Percentiles rank a stretch among this genome's conserved stretches.
Conservation (phyloP, 2,329 filamentous ascomycete genomes). For the Scedosporium aurantiacum region DNA sequence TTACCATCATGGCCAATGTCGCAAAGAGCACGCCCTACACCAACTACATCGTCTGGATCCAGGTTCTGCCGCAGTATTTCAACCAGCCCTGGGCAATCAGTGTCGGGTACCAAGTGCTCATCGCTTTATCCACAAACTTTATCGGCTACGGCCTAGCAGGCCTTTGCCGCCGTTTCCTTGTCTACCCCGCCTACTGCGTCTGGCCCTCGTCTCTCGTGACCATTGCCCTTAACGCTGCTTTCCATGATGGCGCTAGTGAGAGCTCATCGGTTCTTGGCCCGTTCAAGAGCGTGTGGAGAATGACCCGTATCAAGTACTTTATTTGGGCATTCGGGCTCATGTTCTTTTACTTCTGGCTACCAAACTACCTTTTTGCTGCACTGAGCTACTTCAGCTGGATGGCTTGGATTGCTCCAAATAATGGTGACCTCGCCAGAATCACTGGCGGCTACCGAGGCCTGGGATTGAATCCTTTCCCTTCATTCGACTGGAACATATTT, state of each 20-base stretch:
- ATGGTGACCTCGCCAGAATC: constrained; percentile 29
- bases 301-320: constrained; percentile 42
- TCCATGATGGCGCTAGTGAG: constrained; percentile 30
- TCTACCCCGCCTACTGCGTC: constrained; percentile 43
- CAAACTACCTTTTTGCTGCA: constrained; percentile 41
- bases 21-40: constrained; percentile 42
- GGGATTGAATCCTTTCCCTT: constrained; percentile 33
- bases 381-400: constrained; percentile 45
- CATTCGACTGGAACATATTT: constrained; percentile 36
- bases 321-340: constrained; percentile 36
- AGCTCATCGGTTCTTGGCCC: constrained; percentile 29
- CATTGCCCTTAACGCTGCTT: constrained; percentile 41
- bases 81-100: constrained; percentile 41
- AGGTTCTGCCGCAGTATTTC: constrained; percentile 40
- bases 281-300: constrained; percentile 30
- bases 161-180: constrained; percentile 39
- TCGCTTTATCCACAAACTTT: constrained; percentile 44
- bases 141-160: constrained; percentile 52
- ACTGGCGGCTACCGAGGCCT: constrained; percentile 33
- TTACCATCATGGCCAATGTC: constrained; percentile 52
- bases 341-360: constrained; percentile 50
- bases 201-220: constrained; percentile 47
- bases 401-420: constrained; percentile 41
- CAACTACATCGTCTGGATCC: constrained; percentile 43
- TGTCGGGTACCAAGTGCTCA: constrained; percentile 43